Conservation (phyloP, 164 flowering plant species). For the Umbilicus rupestris region DNA sequence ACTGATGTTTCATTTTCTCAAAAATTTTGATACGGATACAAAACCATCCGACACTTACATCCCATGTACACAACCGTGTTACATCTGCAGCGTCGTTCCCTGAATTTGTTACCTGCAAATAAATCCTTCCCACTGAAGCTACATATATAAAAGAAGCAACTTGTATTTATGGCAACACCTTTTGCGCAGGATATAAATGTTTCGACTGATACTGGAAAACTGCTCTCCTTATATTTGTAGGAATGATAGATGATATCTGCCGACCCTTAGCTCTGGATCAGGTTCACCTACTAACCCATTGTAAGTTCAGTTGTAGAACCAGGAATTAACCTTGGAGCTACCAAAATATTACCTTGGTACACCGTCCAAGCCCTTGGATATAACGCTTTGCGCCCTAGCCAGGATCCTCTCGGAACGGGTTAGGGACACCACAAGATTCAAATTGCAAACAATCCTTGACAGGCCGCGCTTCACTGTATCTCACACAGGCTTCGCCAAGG, state of each 20-base stretch:
- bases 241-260: conserved; percentile 89
- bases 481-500: too few relatives aligned
- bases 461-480: too few relatives aligned
- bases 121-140: background rate
- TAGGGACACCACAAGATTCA: too few relatives aligned
- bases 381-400: too few relatives aligned
- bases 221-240: conserved; percentile 91
- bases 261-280: conserved; percentile 83
- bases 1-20: too few relatives aligned
- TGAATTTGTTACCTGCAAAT: conserved; percentile 46
- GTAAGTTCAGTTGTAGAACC: too few relatives aligned
- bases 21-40: background rate
- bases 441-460: too few relatives aligned
- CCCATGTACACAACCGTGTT: conserved; percentile 82
- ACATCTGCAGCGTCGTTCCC: conserved; percentile 67
- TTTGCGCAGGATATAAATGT: conserved; percentile 72
- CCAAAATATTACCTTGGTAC: too few relatives aligned
- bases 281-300: conserved; percentile 62
- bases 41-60: conserved; percentile 40
- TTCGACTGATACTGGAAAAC: conserved; percentile 84
- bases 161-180: background rate
- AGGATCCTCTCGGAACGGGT: too few relatives aligned
- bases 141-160: background rate
- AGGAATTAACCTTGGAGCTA: too few relatives aligned
- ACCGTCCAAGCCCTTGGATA: too few relatives aligned